phyloP scores from a whole-genome alignment of 306 rosid genomes.

The Pyrus bretschneideri region DNA sequence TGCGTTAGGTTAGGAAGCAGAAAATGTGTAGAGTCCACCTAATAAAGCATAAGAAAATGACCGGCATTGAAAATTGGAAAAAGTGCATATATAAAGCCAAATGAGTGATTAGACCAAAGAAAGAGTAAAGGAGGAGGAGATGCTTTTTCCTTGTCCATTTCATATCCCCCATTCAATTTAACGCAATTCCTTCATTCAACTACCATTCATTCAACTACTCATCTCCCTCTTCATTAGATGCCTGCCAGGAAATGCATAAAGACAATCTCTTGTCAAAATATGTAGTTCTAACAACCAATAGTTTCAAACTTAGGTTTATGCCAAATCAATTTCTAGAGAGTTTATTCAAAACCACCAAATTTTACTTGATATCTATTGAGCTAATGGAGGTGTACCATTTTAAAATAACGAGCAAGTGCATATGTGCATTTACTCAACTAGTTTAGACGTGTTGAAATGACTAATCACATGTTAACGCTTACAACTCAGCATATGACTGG shows the following conservation, averaged over 20 bases:
- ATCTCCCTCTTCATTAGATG: neutral
- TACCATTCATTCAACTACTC: neutral
- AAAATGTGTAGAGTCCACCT: neutral
- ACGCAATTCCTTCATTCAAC: neutral
- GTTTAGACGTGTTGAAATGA: no score
- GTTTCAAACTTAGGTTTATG: no score
- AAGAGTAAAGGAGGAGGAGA: neutral
- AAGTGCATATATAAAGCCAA: neutral
- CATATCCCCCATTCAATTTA: neutral
- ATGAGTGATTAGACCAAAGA: neutral
- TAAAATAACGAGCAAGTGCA: neutral
- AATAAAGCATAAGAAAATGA: neutral
- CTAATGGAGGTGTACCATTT: no score
- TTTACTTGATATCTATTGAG: no score
- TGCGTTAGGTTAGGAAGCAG: neutral
- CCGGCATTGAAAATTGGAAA: neutral
- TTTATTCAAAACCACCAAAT: no score
- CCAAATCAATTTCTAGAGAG: no score
- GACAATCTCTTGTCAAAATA: no score
- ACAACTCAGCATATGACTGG: no score
- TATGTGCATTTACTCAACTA: no score
- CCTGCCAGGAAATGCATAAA: neutral
- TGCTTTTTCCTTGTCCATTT: neutral
- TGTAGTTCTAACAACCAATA: no score
- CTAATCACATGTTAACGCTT: no score